phyloP scores from a whole-genome alignment of 306 rosid genomes.

The Sicyos baderoa region DNA sequence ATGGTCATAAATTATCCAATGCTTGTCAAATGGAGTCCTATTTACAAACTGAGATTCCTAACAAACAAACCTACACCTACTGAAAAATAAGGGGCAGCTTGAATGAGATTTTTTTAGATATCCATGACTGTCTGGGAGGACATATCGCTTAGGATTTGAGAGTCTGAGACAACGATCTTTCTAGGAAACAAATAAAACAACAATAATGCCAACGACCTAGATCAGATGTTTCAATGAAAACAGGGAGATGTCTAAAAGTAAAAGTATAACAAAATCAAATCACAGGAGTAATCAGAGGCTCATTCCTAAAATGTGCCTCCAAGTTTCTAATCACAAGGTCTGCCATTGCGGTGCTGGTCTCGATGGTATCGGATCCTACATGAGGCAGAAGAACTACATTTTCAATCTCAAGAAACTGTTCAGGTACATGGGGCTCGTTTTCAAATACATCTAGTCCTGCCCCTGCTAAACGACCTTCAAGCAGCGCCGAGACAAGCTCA shows the following conservation, averaged over 20 bases:
- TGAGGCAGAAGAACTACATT: slow-evolving; percentile 64
- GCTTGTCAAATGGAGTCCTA: slow-evolving; percentile 9
- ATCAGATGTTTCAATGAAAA: background rate
- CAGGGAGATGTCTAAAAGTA: background rate
- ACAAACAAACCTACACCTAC: background rate
- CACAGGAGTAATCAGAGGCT: slow-evolving; percentile 46
- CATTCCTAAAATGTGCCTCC: slow-evolving; percentile 44
- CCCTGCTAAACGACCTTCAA: slow-evolving; percentile 50
- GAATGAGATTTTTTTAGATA: too few species aligned
- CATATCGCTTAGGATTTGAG: too few species aligned
- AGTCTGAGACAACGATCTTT: background rate
- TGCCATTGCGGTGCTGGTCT: slow-evolving; percentile 56
- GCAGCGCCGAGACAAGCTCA: slow-evolving; percentile 52
- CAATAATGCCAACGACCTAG: background rate
- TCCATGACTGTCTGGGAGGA: too few species aligned
- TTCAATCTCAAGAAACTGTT: slow-evolving; percentile 38
- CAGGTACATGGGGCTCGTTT: slow-evolving; percentile 53
- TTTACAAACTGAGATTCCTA: background rate
- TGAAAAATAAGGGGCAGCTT: background rate
- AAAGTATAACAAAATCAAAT: slow-evolving; percentile 20
- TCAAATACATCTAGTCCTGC: slow-evolving; percentile 76
- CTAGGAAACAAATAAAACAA: background rate
- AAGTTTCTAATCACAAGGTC: slow-evolving; percentile 55
- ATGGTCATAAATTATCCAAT: background rate
- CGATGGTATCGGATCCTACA: slow-evolving; percentile 48